Conservation (phyloP, 2,329 filamentous ascomycete species). For the Penicillium verrucosum region DNA sequence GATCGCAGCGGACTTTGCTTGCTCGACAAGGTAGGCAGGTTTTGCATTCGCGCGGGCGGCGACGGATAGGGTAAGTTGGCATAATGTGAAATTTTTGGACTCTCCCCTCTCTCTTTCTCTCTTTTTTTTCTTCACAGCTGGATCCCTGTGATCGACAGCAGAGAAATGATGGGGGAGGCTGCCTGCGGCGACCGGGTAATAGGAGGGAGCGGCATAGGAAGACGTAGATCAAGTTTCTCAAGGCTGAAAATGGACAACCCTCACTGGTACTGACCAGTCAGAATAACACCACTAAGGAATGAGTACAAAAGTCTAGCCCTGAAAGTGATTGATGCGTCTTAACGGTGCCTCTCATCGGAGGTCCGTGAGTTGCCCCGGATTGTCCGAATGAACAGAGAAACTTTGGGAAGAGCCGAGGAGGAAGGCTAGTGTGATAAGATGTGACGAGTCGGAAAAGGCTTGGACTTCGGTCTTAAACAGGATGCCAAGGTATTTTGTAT, state of each 20-base stretch:
- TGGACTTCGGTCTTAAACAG: not conserved
- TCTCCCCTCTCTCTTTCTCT: not conserved
- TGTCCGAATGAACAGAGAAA: not conserved
- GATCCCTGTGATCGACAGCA: conserved; percentile 15
- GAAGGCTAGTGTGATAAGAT: not conserved
- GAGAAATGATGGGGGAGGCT: conserved; percentile 7
- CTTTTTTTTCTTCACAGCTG: conserved; percentile 7
- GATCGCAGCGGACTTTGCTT: conserved; percentile 50
- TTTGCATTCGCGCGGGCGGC: conserved; percentile 41
- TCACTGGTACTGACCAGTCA: conserved; percentile 4
- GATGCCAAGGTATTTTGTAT: not conserved
- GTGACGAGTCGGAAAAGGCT: not conserved
- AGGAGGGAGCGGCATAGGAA: conserved; percentile 18
- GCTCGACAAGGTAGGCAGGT: conserved; percentile 50
- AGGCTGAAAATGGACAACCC: conserved; percentile 10
- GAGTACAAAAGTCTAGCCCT: not conserved
- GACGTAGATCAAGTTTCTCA: conserved; percentile 8
- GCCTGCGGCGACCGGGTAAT: conserved; percentile 15
- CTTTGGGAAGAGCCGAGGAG: not conserved
- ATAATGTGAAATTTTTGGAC: conserved; percentile 13
- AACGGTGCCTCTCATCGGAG: conserved; percentile 2
- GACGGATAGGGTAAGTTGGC: conserved; percentile 37
- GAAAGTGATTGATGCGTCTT: not conserved
- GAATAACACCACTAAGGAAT: not conserved
- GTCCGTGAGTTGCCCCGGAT: conserved; percentile 13